A percentile compares a stretch with the other conserved stretches of the same genome.
phyloP scores from a whole-genome alignment of 192 early-diverging fungal genomes.

The Pilobolus umbonatus region DNA sequence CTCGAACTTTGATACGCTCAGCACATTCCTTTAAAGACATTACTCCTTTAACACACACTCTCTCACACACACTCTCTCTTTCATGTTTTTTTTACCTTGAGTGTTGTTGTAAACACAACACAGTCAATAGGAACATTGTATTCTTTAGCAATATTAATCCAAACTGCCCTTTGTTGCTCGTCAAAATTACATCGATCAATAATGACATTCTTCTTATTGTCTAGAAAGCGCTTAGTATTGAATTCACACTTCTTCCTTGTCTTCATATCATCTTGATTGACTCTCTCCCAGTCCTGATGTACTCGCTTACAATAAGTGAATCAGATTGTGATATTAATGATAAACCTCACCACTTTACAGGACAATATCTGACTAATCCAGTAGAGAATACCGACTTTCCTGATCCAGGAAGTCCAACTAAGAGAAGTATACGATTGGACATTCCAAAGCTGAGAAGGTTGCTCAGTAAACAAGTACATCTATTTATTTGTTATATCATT shows the following conservation, averaged over 20 bases:
- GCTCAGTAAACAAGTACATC: too few relatives aligned
- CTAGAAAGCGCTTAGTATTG: slow-evolving; percentile 29
- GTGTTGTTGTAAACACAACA: slow-evolving; percentile 63
- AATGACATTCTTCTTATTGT: slow-evolving; percentile 60
- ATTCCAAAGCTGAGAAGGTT: too few relatives aligned
- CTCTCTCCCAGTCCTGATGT: slow-evolving; percentile 47
- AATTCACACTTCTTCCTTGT: slow-evolving; percentile 61
- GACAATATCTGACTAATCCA: slow-evolving; percentile 34
- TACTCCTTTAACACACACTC: neutral
- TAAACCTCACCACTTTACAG: slow-evolving; percentile 14
- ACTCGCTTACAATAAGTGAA: neutral
- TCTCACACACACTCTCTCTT: neutral
- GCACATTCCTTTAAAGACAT: slow-evolving; percentile 41
- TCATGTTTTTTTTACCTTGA: slow-evolving; percentile 33
- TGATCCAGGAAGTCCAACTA: slow-evolving; percentile 72
- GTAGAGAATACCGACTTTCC: slow-evolving; percentile 71
- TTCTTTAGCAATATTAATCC: slow-evolving; percentile 62
- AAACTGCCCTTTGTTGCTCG: slow-evolving; percentile 63
- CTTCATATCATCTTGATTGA: slow-evolving; percentile 75
- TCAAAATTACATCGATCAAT: slow-evolving; percentile 82
- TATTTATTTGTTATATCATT: too few relatives aligned
- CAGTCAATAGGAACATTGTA: slow-evolving; percentile 54
- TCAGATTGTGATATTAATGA: neutral
- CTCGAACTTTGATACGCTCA: slow-evolving; percentile 56
- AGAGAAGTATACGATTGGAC: slow-evolving; percentile 45